phyloP scores from a whole-genome alignment of 1,139 yeast genomes.

The Yamadazyma diddensiae region DNA sequence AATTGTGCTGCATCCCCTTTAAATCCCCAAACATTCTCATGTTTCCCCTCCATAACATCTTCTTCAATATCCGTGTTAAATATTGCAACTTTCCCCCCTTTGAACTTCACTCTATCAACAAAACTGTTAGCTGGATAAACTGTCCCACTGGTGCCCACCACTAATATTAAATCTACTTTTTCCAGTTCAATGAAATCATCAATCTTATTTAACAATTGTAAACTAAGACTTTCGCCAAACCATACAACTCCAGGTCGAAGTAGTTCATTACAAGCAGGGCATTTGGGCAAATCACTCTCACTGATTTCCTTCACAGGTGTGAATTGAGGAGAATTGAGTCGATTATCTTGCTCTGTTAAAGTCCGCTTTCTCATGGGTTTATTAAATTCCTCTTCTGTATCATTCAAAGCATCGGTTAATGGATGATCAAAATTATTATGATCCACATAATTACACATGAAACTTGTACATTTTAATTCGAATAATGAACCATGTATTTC shows the following conservation, averaged over 20 bases:
- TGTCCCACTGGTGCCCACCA: constrained; percentile 80
- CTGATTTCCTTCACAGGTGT: constrained; percentile 46
- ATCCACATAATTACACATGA: constrained; percentile 63
- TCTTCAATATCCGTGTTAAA: constrained; percentile 68
- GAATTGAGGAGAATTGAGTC: constrained; percentile 38
- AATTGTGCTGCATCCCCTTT: constrained; percentile 76
- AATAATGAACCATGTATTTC: constrained; percentile 82
- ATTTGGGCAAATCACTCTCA: constrained; percentile 60
- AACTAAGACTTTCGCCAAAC: constrained; percentile 85
- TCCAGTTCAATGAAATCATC: constrained; percentile 65
- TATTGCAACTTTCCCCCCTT: constrained; percentile 81
- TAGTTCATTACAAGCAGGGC: constrained; percentile 64
- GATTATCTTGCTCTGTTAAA: background rate
- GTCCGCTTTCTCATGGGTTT: constrained; percentile 26
- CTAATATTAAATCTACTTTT: constrained; percentile 69
- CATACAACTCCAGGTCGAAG: constrained; percentile 89
- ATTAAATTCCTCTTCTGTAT: constrained; percentile 31
- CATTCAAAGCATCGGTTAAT: constrained; percentile 55
- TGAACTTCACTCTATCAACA: constrained; percentile 67
- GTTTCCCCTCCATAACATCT: constrained; percentile 37
- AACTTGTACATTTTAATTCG: constrained; percentile 69
- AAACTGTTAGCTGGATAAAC: constrained; percentile 93
- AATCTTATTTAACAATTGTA: constrained; percentile 57
- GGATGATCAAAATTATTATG: constrained; percentile 56
- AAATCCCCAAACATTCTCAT: constrained; percentile 62